Percentiles rank a stretch among this genome's conserved stretches.
These are phyloP conservation scores for Penicillium egyptiacum DNA, from an alignment of 495 filamentous ascomycete genomes.

Conservation along the genomic window DNA sequence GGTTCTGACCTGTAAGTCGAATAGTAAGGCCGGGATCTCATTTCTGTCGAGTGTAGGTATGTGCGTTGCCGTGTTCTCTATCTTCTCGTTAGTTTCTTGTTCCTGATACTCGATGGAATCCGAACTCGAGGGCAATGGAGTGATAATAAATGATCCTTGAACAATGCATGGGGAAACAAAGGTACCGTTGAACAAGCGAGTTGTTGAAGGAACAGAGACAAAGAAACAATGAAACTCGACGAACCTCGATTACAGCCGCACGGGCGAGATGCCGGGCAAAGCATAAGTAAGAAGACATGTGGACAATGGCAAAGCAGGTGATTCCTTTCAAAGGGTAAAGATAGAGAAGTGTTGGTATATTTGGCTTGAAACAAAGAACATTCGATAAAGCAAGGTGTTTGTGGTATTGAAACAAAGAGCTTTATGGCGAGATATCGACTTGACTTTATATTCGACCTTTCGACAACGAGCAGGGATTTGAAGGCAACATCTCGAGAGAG, in stretches of 20 bases:
- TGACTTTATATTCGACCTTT: background rate
- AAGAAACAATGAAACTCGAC: background rate
- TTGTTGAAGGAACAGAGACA: background rate
- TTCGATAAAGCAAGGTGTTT: background rate
- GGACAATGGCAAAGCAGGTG: background rate
- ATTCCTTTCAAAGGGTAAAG: background rate
- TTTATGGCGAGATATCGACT: background rate
- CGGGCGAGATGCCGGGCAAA: background rate
- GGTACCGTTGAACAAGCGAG: background rate
- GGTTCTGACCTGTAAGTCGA: background rate
- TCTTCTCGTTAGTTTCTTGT: background rate
- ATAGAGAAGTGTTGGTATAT: background rate
- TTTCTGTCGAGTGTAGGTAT: background rate
- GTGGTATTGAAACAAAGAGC: background rate
- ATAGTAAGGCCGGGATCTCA: background rate
- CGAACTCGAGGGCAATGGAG: background rate
- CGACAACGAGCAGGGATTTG: background rate
- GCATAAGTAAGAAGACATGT: background rate
- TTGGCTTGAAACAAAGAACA: background rate
- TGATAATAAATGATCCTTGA: background rate
- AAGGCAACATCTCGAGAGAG: background rate
- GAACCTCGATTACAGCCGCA: background rate
- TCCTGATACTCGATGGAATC: background rate
- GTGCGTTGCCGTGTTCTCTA: background rate
- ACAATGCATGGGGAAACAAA: conserved; percentile 4